Conservation (phyloP, 2,329 filamentous ascomycete species). For the Pseudogymnoascus sp. region DNA sequence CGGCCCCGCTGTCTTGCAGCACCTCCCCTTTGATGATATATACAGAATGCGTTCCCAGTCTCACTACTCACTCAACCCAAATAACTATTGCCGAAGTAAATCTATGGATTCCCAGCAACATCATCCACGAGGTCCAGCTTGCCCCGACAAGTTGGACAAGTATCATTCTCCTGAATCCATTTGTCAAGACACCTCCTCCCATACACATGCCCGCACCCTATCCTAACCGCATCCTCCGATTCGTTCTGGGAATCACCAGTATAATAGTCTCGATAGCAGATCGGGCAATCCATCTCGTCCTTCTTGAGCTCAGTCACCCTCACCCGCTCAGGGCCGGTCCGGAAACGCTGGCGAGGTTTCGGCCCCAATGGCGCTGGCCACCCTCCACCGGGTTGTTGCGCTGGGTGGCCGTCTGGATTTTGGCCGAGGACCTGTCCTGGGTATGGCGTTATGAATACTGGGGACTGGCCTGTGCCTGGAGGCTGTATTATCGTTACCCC, state of each 20-base stretch:
- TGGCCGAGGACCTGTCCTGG: neutral
- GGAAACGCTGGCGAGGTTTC: neutral
- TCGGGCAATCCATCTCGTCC: neutral
- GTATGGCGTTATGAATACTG: neutral
- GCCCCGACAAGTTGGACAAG: neutral
- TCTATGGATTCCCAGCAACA: neutral
- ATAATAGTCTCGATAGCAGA: conserved; percentile 7
- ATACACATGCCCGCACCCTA: neutral
- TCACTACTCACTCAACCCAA: neutral
- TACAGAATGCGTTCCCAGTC: neutral
- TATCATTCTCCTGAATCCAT: conserved; percentile 6
- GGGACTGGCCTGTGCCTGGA: neutral
- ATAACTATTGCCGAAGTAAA: neutral
- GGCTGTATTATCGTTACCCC: neutral
- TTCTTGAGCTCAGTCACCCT: neutral
- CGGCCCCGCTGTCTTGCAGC: neutral
- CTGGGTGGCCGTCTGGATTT: neutral
- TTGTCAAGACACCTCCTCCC: conserved; percentile 3
- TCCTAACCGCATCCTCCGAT: neutral
- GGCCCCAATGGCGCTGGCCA: neutral
- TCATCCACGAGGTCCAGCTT: neutral
- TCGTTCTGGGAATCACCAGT: neutral
- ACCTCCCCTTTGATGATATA: neutral
- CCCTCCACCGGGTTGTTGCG: neutral
- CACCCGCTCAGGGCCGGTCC: neutral